Evolutionary conservation across 2,329 filamentous ascomycete genomes (phyloP), one percentile per base, ranked within the genome.

Genomic region (Capronia coronata): DNA sequence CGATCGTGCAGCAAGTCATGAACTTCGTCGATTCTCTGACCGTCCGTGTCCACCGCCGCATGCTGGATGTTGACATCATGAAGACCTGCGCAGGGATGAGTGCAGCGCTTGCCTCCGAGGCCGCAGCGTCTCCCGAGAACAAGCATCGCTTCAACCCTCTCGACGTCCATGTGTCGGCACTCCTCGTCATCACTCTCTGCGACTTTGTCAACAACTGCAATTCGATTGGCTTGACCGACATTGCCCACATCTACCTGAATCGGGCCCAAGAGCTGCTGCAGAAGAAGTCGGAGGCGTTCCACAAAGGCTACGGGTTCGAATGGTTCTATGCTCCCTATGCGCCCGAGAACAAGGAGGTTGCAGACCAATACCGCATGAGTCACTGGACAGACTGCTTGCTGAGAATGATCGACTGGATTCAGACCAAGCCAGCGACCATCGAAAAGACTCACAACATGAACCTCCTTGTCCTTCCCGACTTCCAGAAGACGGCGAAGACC

Each of bases 371-470:
- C 18, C n/a, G 14, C 10, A 46, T 48, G 46, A 43, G 40, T 16
- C 49, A 55, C 23, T 59, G 55, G 55, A 32, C 52, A 9, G 51
- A 54, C 21, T 43, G 38, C n/a, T 38, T 59, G 16, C 16, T 58
- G 21, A 25, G 10, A 22, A 41, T 41, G 11, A 41, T 41, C 14
- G 19, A 41, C 21, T 22, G 16, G 19, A 13, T 25, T 23, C 11
- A 41, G 38, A 8, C 13, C 7, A 22, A 23, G 13, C 13, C 19
- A 2, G 9, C 38, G 21, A 13, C 22, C 9, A 10, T 41, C 3
- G 19, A 22, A 11, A 23, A 25, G 38, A 18, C 11, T 13, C 13
- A 22, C 13, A 10, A 41, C 22, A 4, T 14, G 1, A 8, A 8
- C 21, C 13, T 4, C 4, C 11, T 41, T 13, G 1, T 18, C 18